A percentile compares a stretch with the other conserved stretches of the same genome.
phyloP scores from a whole-genome alignment of 345 rosid species.

The Eucalyptus sideroxylon region DNA sequence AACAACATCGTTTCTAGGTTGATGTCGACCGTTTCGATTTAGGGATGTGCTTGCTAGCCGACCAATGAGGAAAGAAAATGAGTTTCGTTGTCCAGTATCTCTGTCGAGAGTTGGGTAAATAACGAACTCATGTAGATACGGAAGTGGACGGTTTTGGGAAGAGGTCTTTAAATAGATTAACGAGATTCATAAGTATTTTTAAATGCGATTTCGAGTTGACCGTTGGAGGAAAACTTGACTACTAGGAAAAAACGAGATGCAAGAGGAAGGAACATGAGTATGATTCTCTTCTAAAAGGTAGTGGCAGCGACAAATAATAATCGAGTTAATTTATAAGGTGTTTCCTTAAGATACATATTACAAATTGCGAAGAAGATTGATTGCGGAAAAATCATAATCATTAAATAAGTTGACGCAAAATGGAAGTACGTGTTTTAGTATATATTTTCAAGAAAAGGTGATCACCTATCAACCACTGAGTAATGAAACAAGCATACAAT shows the following conservation, averaged over 20 bases:
- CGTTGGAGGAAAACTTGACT: background rate
- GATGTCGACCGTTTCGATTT: background rate
- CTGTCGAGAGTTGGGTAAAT: background rate
- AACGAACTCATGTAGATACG: background rate
- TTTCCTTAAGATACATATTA: no score
- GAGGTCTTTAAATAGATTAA: background rate
- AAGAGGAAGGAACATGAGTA: background rate
- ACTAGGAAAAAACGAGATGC: background rate
- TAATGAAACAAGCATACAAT: background rate
- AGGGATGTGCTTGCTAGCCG: background rate
- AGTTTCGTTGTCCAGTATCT: accelerated
- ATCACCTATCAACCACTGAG: background rate
- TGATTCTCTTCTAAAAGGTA: no score
- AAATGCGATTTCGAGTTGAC: background rate
- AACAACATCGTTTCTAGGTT: background rate
- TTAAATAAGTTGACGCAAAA: background rate
- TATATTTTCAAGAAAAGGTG: background rate
- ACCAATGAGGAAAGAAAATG: background rate
- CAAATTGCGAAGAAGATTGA: no score
- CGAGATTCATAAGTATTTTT: background rate
- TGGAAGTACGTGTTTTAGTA: background rate
- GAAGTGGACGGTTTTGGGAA: background rate
- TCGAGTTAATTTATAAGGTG: no score
- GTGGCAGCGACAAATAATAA: background rate
- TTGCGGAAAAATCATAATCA: no score